A percentile compares a stretch with the other conserved stretches of the same genome.
Evolutionary conservation across 2,329 filamentous ascomycete species (phyloP).

Genomic region (Fusarium veterinarium): DNA sequence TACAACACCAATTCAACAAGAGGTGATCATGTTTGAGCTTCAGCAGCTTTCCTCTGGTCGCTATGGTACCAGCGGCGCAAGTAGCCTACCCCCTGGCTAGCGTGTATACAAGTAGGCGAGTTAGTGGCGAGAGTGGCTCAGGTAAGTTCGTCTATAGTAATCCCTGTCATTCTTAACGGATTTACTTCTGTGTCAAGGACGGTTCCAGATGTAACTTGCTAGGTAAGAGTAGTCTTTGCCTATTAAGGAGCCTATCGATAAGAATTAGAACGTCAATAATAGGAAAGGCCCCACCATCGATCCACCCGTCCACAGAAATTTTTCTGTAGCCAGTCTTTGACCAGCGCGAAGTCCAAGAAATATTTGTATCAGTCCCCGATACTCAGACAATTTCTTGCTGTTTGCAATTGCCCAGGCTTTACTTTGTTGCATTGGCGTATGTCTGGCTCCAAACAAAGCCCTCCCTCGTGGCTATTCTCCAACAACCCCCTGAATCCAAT

Average conservation of each 20-base stretch:
- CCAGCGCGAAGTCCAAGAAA: slow-evolving; percentile 21
- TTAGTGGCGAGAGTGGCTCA: neutral
- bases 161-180: neutral
- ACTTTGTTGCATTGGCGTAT: slow-evolving; percentile 44
- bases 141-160: neutral
- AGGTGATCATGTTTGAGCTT: slow-evolving; percentile 17
- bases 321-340: slow-evolving; percentile 34
- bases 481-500: slow-evolving; percentile 51
- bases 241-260: slow-evolving; percentile 22
- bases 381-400: slow-evolving; percentile 9
- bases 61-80: slow-evolving; percentile 4
- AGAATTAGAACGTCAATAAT: slow-evolving; percentile 30
- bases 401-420: slow-evolving; percentile 6
- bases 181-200: neutral
- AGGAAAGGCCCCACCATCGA: slow-evolving; percentile 31
- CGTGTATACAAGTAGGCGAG: neutral
- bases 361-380: slow-evolving; percentile 15
- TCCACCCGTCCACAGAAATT: slow-evolving; percentile 41
- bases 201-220: neutral
- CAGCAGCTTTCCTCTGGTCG: slow-evolving; percentile 11
- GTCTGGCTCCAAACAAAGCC: slow-evolving; percentile 47
- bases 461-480: slow-evolving; percentile 58
- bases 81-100: slow-evolving; percentile 12
- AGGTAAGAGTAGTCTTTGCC: neutral
- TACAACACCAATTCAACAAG: slow-evolving; percentile 4